Conservation (phyloP, 2,329 filamentous ascomycete species). For the Penicillium sp. region DNA sequence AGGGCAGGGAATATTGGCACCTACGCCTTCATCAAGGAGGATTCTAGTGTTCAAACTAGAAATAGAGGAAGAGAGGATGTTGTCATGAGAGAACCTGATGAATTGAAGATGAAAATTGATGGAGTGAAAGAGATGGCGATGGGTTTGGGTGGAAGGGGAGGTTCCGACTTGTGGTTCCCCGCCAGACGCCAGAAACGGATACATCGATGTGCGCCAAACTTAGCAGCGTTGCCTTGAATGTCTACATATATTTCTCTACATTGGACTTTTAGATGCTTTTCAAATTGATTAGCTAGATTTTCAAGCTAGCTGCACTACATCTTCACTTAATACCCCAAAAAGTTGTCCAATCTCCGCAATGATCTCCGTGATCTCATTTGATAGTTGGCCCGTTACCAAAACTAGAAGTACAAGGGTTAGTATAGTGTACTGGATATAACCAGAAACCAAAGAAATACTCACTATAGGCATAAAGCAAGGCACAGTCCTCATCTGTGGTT, state of each 20-base stretch:
- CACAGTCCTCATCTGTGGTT: conserved; percentile 67
- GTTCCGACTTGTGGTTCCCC: conserved; percentile 28
- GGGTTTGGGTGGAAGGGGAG: conserved; percentile 29
- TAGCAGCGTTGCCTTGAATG: conserved; percentile 30
- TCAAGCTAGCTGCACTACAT: conserved; percentile 57
- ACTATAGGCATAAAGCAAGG: conserved; percentile 88
- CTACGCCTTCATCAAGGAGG: conserved; percentile 42
- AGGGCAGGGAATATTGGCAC: conserved; percentile 30
- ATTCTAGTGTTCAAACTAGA: conserved; percentile 16
- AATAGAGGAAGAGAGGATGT: conserved; percentile 6
- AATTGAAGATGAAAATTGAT: conserved; percentile 26
- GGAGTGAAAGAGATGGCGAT: conserved; percentile 24
- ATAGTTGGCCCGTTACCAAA: conserved; percentile 61
- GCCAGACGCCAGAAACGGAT: conserved; percentile 29
- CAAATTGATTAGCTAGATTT: neutral
- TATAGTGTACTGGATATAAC: neutral
- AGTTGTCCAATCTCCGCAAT: conserved; percentile 57
- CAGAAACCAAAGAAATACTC: conserved; percentile 28
- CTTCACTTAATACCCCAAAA: conserved; percentile 62
- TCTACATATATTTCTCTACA: neutral
- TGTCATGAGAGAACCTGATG: conserved; percentile 16
- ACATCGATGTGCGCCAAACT: conserved; percentile 11
- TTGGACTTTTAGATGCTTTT: neutral
- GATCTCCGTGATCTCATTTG: conserved; percentile 54
- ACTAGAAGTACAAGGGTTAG: conserved; percentile 40